Conservation (phyloP, 345 rosid species). For the Lepidium sativum region DNA sequence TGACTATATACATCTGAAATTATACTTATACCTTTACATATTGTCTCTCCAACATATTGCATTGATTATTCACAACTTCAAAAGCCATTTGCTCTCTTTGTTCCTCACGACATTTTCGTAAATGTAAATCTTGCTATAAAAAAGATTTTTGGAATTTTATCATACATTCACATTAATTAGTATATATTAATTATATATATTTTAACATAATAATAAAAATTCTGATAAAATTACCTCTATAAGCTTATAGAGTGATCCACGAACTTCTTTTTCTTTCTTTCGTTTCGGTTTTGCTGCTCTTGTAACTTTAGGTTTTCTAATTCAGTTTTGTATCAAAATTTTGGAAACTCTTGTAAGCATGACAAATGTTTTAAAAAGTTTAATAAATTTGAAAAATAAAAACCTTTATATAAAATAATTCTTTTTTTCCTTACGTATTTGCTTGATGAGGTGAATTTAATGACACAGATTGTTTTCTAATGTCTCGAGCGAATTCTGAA, state of each 20-base stretch:
- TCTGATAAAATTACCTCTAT: constrained; percentile 6
- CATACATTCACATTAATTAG: background rate
- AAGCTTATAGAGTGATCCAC: constrained; percentile 18
- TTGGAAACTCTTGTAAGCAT: background rate
- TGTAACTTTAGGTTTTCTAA: constrained; percentile 2
- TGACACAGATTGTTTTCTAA: background rate
- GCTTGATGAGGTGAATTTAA: background rate
- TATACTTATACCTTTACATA: background rate
- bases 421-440: constrained; percentile 6
- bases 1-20: background rate
- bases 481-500: background rate
- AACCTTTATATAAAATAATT: too few species aligned
- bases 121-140: constrained; percentile 3
- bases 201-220: background rate
- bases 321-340: background rate
- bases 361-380: background rate
- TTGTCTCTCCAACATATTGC: constrained; percentile 3
- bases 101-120: constrained; percentile 7
- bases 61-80: background rate
- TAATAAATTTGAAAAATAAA: background rate
- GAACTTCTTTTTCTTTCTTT: constrained; percentile 12
- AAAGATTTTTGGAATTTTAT: background rate
- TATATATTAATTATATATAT: background rate
- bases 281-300: constrained; percentile 4
- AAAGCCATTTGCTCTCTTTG: constrained; percentile 13